These are phyloP conservation scores for Penicillium sp. DNA, from an alignment of 2,329 filamentous ascomycete species.

Conservation along the genomic window DNA sequence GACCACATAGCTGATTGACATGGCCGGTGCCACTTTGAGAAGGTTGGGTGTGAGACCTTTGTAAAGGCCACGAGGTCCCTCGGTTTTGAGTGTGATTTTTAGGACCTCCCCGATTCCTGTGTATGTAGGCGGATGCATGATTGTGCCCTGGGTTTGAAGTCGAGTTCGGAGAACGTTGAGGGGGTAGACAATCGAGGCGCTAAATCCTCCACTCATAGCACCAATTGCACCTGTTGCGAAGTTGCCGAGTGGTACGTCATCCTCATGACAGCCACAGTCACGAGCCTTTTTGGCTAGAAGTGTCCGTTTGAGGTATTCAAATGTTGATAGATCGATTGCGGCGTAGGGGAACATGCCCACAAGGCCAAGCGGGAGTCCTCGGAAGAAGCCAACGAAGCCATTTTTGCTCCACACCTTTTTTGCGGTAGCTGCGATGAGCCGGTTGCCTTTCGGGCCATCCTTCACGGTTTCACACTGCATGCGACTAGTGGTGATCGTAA, in stretches of 20 bases:
- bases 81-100: slow-evolving; percentile 73
- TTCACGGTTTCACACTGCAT: slow-evolving; percentile 94
- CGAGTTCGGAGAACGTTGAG: slow-evolving; percentile 89
- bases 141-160: slow-evolving; percentile 89
- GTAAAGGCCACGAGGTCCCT: slow-evolving; percentile 84
- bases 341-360: slow-evolving; percentile 98
- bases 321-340: slow-evolving; percentile 92
- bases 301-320: slow-evolving; percentile 81
- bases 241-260: slow-evolving; percentile 76
- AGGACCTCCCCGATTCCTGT: slow-evolving; percentile 88
- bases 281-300: slow-evolving; percentile 70
- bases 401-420: slow-evolving; percentile 80
- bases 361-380: slow-evolving; percentile 88
- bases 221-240: slow-evolving; percentile 85
- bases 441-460: slow-evolving; percentile 78
- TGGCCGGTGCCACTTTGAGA: slow-evolving; percentile 90
- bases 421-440: slow-evolving; percentile 76
- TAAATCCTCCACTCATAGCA: slow-evolving; percentile 84
- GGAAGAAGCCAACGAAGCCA: slow-evolving; percentile 75
- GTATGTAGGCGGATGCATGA: slow-evolving; percentile 87
- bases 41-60: slow-evolving; percentile 94
- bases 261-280: slow-evolving; percentile 68
- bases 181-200: slow-evolving; percentile 91
- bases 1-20: slow-evolving; percentile 92
- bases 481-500: slow-evolving; percentile 48